phyloP scores from a whole-genome alignment of 78 protist species.

The Polysphondylium violaceum region DNA sequence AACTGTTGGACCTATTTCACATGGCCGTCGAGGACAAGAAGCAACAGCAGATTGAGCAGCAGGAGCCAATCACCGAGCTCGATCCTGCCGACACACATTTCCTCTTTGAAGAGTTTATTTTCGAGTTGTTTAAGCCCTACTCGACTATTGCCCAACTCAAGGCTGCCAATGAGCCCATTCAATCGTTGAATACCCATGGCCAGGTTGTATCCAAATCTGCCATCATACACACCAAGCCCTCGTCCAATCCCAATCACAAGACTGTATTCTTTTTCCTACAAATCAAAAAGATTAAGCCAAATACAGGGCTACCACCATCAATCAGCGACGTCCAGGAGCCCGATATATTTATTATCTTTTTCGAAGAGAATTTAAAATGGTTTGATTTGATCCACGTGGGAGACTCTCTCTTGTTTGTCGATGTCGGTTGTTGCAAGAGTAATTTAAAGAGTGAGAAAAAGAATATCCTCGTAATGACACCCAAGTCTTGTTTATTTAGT shows the following conservation, averaged over 20 bases:
- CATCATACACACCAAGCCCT: not conserved
- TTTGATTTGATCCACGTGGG: slow-evolving; percentile 32
- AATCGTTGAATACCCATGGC: not conserved
- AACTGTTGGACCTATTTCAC: not conserved
- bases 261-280: slow-evolving; percentile 17
- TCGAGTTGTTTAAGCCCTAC: not conserved
- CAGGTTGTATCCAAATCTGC: slow-evolving; percentile 31
- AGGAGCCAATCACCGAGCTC: not conserved
- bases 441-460: not conserved
- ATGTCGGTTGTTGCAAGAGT: not conserved
- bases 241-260: slow-evolving; percentile 1
- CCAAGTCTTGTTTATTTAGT: not conserved
- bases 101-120: not conserved
- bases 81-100: too few relatives aligned
- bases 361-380: slow-evolving; percentile 21
- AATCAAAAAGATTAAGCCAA: not conserved
- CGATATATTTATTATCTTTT: slow-evolving; percentile 27
- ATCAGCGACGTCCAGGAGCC: not conserved
- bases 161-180: not conserved
- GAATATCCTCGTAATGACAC: not conserved
- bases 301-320: not conserved
- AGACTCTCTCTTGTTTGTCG: not conserved
- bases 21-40: not conserved
- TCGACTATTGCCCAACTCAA: not conserved
- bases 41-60: not conserved